These are phyloP conservation scores for Vanderwaltozyma tropicalis DNA, from an alignment of 805 yeast genomes.

Conservation along the genomic window DNA sequence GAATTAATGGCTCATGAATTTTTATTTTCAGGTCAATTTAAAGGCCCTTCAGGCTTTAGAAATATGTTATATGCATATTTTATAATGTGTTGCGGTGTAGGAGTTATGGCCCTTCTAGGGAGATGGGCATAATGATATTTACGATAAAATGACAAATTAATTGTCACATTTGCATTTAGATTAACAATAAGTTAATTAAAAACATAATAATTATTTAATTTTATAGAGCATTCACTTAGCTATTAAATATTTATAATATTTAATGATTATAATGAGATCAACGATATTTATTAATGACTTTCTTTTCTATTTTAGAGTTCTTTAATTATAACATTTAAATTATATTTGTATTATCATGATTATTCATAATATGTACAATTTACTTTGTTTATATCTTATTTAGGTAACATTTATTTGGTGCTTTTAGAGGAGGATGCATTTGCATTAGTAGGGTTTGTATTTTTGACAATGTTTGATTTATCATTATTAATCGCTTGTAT, in stretches of 20 bases:
- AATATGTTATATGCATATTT: slow-evolving; percentile 35
- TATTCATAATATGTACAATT: background rate
- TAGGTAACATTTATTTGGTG: too few relatives aligned
- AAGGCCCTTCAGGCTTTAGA: slow-evolving; percentile 44
- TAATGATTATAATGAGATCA: too few relatives aligned
- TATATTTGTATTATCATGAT: background rate
- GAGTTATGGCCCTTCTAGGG: slow-evolving; percentile 67
- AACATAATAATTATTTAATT: too few relatives aligned
- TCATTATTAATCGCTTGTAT: slow-evolving; percentile 36
- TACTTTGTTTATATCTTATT: slow-evolving; percentile 24
- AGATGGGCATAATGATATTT: slow-evolving; percentile 44
- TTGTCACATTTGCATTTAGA: too few relatives aligned
- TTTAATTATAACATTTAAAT: too few relatives aligned
- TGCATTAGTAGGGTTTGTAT: background rate
- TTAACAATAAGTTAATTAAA: too few relatives aligned
- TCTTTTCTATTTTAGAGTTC: too few relatives aligned
- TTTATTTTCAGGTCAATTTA: slow-evolving; percentile 50
- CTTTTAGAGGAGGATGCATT: background rate
- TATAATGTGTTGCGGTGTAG: slow-evolving; percentile 56
- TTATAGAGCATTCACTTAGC: too few relatives aligned
- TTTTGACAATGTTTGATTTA: slow-evolving; percentile 11
- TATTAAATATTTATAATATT: too few relatives aligned
- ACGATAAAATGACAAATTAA: background rate
- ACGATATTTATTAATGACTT: too few relatives aligned
- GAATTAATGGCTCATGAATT: slow-evolving; percentile 71